Evolutionary conservation across 495 filamentous ascomycete genomes (phyloP).

Genomic region (Aspergillus bridgeri): DNA sequence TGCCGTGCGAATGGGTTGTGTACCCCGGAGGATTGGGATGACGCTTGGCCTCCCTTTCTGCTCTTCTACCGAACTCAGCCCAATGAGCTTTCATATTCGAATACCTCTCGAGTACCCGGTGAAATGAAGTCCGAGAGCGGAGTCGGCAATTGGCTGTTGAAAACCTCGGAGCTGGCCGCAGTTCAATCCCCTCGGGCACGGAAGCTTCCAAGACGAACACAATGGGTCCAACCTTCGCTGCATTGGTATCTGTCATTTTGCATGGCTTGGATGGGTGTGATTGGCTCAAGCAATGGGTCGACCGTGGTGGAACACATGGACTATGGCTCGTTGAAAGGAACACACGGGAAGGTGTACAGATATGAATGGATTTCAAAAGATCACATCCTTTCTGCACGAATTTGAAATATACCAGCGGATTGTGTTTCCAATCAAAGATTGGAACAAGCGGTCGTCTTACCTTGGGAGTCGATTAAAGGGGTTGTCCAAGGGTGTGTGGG

Average conservation of each 20-base stretch:
- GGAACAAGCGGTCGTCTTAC: slow-evolving; percentile 6
- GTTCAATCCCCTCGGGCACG: neutral
- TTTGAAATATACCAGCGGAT: slow-evolving; percentile 6
- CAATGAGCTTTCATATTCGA: slow-evolving; percentile 5
- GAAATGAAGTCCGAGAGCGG: neutral
- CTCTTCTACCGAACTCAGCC: slow-evolving; percentile 1
- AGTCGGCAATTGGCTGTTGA: neutral
- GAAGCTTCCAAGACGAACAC: neutral
- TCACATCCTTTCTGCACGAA: slow-evolving; percentile 5
- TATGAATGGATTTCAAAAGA: neutral
- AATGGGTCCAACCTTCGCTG: neutral
- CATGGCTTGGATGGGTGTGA: neutral
- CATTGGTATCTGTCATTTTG: neutral
- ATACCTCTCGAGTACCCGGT: neutral
- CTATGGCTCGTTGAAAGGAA: neutral
- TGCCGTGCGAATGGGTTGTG: slow-evolving; percentile 9
- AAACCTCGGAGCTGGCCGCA: neutral
- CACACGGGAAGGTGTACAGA: neutral
- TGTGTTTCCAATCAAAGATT: slow-evolving; percentile 1
- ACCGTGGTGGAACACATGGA: neutral
- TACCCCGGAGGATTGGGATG: neutral
- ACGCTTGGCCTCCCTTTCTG: neutral
- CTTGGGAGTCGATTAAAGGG: slow-evolving; percentile 1
- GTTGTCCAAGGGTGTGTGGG: neutral
- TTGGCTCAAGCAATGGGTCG: neutral